A percentile compares a stretch with the other conserved stretches of the same genome.
These are phyloP conservation scores for Parmales sp. DNA, from an alignment of 108 stramenopile species.

Conservation along the genomic window DNA sequence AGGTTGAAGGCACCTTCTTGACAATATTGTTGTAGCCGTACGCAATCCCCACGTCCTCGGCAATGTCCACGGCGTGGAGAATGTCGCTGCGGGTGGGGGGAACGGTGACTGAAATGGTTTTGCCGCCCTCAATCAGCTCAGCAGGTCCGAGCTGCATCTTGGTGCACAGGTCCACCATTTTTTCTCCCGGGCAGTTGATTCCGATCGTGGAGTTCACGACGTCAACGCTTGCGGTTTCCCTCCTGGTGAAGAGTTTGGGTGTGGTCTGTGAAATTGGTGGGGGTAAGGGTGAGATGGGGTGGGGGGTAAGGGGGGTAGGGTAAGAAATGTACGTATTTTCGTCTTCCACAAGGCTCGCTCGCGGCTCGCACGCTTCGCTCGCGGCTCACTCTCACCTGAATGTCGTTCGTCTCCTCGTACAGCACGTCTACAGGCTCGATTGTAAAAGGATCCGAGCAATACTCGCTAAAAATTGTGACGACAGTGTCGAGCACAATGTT, in stretches of 20 bases:
- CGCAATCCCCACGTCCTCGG: conserved; percentile 97
- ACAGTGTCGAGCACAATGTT: conserved; percentile 98
- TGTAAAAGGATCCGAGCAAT: conserved; percentile 74
- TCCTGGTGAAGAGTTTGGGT: conserved; percentile 47
- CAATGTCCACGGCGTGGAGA: conserved; percentile 92
- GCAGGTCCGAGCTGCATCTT: conserved; percentile 71
- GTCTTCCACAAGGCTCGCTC: too few species aligned
- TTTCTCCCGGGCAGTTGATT: conserved; percentile 54
- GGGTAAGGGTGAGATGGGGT: not conserved
- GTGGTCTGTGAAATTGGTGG: too few species aligned
- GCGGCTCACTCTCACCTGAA: too few species aligned
- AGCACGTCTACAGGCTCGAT: conserved; percentile 86
- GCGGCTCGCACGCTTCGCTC: too few species aligned
- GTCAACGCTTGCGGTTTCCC: conserved; percentile 59
- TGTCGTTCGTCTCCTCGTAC: conserved; percentile 50
- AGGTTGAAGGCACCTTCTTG: conserved; percentile 70
- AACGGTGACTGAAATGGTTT: conserved; percentile 76
- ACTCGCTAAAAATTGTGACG: conserved; percentile 93
- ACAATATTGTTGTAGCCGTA: conserved; percentile 97
- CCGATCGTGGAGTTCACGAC: conserved; percentile 84
- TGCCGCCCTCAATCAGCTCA: conserved; percentile 30
- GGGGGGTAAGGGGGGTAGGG: not conserved
- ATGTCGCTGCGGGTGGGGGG: conserved; percentile 95
- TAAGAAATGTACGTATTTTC: too few species aligned
- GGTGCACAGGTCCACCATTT: conserved; percentile 75